Conservation (phyloP, 2,329 filamentous ascomycete species). For the Akanthomyces dipterigenus region DNA sequence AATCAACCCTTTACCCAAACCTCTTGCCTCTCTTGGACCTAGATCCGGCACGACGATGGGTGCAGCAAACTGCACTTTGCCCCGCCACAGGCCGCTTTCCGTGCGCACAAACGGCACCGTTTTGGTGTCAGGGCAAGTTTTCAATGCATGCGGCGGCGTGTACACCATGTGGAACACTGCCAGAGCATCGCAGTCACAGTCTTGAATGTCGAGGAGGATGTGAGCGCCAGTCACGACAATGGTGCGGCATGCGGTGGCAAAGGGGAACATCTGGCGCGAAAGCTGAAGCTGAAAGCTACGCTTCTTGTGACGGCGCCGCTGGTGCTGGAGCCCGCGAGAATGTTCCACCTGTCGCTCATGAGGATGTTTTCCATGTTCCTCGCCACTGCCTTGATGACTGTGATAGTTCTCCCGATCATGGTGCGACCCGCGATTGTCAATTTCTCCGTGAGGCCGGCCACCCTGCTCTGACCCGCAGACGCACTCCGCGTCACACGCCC, state of each 20-base stretch:
- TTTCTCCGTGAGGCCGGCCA: background rate
- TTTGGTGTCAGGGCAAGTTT: background rate
- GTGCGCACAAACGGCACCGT: conserved; percentile 7
- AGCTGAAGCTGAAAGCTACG: background rate
- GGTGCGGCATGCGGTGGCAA: background rate
- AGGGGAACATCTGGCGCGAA: conserved; percentile 10
- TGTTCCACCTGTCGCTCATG: background rate
- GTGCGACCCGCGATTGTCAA: background rate
- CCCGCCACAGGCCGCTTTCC: background rate
- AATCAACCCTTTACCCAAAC: background rate
- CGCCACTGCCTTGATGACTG: background rate
- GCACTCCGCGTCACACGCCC: background rate
- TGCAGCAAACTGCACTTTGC: background rate
- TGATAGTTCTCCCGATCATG: too few relatives aligned
- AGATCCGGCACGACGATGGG: conserved; percentile 1
- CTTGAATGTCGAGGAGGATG: background rate
- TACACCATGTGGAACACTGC: conserved; percentile 2
- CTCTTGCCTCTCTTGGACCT: background rate
- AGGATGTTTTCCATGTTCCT: background rate
- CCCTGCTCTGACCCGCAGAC: background rate
- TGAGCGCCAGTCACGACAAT: background rate
- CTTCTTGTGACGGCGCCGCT: background rate
- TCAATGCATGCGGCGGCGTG: background rate
- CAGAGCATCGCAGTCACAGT: background rate
- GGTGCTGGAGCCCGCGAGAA: background rate